Base-by-base conservation (phyloP, 139 green algal species). In the Spirogloea muscicola region DNA sequence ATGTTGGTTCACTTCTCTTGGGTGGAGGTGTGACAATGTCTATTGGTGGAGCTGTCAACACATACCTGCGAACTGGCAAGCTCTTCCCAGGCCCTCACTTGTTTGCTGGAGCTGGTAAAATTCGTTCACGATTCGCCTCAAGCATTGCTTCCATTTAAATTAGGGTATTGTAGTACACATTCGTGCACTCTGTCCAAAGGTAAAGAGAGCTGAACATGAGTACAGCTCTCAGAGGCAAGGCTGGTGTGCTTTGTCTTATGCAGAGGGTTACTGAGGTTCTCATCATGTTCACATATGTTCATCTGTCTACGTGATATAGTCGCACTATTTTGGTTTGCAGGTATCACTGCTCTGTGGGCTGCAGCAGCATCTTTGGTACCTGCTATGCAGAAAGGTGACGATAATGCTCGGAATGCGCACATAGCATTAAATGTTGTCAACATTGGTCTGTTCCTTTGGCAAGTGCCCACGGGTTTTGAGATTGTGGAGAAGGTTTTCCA, bases 1-100 rank as follows among this genome's bases (percentile, higher is more conserved):
- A 87, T 55, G 84, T 72, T 80, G 91, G 92, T 52, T 90, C 81
- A 21, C 27, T 96, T 27, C 84, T 99, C 44, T 86, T 99, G 51
- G 91, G 84, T 38, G 63, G 86, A 4, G 94, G 94, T n/a, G 88
- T 92, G 7, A 51, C 77, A 25, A 90, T 97, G 18, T 86, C 83
- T 25, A 85, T 98, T 18, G 89, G 90, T 44, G 94, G 94, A 39
- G 83, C 81, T 49, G 43, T 92, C 65, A 99, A 99, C 88, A 99
- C 94, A 34, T 99, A 84, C 79, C 82, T 96, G 7, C 86, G 94
- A 49, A 93, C 90, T 29, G 91, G 87, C 68, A 96, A 96, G 86
- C 89, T 99, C 36, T 99, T 99, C 88, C 94, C 94, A 1, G 94
- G 94, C 3, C 94, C 94, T 34, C 94, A 99, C 82, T 89, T 99